Base-by-base conservation (phyloP, 805 yeast genomes). In the Suhomyces vadensis region DNA sequence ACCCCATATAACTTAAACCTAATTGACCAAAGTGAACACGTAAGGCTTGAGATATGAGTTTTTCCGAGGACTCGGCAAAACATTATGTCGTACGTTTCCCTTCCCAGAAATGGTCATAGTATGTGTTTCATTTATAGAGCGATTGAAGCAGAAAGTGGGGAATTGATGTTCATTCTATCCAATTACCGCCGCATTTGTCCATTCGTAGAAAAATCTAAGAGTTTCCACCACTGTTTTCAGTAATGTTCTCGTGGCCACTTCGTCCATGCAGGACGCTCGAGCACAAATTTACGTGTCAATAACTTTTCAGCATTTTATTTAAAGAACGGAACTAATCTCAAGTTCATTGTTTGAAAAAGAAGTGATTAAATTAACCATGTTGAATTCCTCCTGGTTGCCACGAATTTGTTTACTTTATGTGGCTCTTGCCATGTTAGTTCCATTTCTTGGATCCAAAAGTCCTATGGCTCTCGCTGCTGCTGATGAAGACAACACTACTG, bases 371-470 rank as follows among this genome's bases (percentile, higher is more conserved):
- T 11, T 33, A 37, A 39, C 19, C 19, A 44, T 39, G 44, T 27
- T 48, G 47, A 48, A 45, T 19, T 37, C 39, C 21, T 35, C 39
- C 17, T 51, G 54, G 54, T 51, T 51, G 31, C 52, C 54, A 39
- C 50, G 51, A 26, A 31, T 48, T 31, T 50, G 54, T 23, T 53
- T 55, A 41, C 57, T 60, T 31, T 67, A 60, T 54, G 64, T 64
- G 53, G 54, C 60, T 44, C 58, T 64, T 47, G 67, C 67, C 42
- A 58, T 70, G 42, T 54, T 71, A 20, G 56, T 70, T 52, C 77
- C 77, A 23, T 64, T 70, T 46, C 56, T 69, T 35, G 51, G 58
- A 31, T 54, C 61, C 21, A 50, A 46, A 41, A 42, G 44, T 33
- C 41, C 51, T 23, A 49, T 55, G 41, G 55, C 53, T 16, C 56